Evolutionary conservation across 768 basidiomycete genomes (phyloP), one percentile per base, ranked within the genome.

Genomic region (Mycena vitilis): DNA sequence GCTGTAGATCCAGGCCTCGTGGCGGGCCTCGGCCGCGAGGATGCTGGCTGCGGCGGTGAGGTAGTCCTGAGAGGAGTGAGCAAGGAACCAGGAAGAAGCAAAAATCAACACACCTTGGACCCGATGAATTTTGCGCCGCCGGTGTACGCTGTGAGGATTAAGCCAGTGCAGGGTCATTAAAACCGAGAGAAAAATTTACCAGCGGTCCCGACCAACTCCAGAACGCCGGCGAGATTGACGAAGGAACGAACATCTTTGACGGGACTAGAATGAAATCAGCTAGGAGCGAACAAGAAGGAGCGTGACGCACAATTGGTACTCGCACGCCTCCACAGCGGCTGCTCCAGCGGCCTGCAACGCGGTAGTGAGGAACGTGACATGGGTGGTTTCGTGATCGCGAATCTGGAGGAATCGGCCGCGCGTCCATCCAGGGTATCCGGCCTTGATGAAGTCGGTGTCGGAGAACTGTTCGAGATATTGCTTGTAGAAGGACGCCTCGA

Each of bases 21-120:
- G 87, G 38, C 87, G 81, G 52, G 85, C 80, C 75, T 89, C 88
- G 59, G 82, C 83, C 22, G 84, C 81, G 36, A 92, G 81, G 72
- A 94, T 91, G 25, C 86, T 84, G 1, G 83, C 91, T 7, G 87
- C 85, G 15, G 85, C 84, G 12, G 86, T 86, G 25, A 88, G 75
- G 74, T 86, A 86, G 38, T 79, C 79, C 77, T 84, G 73, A 66
- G 49, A 12, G 8, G 37, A 2, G 30, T 34, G n/a, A 49, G 47
- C 20, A 53, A 6, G 12, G 2, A 23, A 55, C 18, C 18, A 52
- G 4, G 38, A 7, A 44, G 1, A 37, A 36, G 25, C 15, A 61
- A 44, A 10, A 51, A 48, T 56, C 37, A 34, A 59, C 58, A 25
- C 54, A 75, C 75, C 51, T 70, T 62, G 51, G 80, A 76, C n/a